phyloP scores from a whole-genome alignment of 371 early-diverging fungal genomes.

The Chytridium lagenaria region DNA sequence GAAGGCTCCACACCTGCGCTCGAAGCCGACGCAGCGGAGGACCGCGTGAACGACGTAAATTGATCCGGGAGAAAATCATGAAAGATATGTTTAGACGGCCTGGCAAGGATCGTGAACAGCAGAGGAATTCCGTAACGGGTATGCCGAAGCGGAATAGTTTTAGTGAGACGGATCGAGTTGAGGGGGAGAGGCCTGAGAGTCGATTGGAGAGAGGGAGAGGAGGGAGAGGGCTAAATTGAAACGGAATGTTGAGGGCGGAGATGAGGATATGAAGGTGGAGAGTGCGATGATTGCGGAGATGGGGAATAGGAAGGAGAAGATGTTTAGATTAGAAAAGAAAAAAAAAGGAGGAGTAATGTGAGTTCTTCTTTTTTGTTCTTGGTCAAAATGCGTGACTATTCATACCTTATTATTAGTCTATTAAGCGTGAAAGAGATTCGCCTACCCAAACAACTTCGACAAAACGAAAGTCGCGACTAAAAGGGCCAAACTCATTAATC shows the following conservation, averaged over 20 bases:
- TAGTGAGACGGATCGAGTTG: no score
- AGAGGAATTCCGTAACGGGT: neutral
- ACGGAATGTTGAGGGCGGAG: neutral
- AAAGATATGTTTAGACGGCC: conserved; percentile 1
- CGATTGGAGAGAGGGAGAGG: neutral
- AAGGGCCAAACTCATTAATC: no score
- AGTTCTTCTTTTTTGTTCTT: neutral
- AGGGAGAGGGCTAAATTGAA: neutral
- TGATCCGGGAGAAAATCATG: neutral
- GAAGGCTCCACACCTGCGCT: no score
- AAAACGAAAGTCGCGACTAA: no score
- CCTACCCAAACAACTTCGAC: no score
- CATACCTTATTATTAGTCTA: neutral
- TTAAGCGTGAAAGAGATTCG: no score
- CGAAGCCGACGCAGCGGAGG: no score
- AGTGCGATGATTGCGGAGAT: conserved; percentile 3
- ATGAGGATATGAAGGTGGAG: neutral
- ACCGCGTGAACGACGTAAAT: no score
- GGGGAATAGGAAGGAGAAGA: neutral
- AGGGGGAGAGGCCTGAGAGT: no score
- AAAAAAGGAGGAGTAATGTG: neutral
- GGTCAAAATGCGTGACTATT: neutral
- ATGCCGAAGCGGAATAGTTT: no score
- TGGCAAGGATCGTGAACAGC: neutral
- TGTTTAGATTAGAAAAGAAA: neutral